Evolutionary conservation across 495 filamentous ascomycete genomes (phyloP), one percentile per base, ranked within the genome.

Genomic region (Daldinia loculata): DNA sequence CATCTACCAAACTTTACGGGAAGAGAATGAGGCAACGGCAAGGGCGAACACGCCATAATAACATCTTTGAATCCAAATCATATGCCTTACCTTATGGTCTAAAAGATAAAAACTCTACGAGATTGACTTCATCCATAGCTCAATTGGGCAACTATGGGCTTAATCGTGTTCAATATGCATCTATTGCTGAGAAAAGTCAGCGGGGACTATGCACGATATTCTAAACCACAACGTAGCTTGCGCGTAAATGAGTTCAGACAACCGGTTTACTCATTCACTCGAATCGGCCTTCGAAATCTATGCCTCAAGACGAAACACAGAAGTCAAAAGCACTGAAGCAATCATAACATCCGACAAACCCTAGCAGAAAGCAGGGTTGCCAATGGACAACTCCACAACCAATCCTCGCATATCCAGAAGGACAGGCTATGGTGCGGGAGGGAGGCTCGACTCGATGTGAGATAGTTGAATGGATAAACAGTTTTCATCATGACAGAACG

Each of bases 381-480:
- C 60, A 53, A 24, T 48, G 74, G 74, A 82, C 75, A 87, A 89
- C 92, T 95, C 91, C 93, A 96, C 93, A 93, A 95, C 93, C 89
- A 75, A 85, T 96, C 93, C 86, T 96, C 84, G 84, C 84, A 74
- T 34, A 80, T 77, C 74, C 78, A 68, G 56, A 74, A 81, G 78
- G 75, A 73, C 77, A 76, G 19, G 67, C 90, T 95, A 87, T 83
- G 90, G 93, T 96, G 85, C 76, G 90, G 88, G 86, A 93, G 89
- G 86, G 88, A 89, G 87, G 84, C 86, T 92, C 86, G 90, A 91
- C 82, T 72, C 79, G 83, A 70, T 82, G 87, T 86, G 82, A 85
- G 78, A 80, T 98, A 92, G 88, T 96, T 91, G 95, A 98, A 98
- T 98, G 95, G 95, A 98, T 98, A 92, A 90, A 93, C 94, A 94